phyloP scores from a whole-genome alignment of 805 yeast genomes.

The Metschnikowia koreensis region DNA sequence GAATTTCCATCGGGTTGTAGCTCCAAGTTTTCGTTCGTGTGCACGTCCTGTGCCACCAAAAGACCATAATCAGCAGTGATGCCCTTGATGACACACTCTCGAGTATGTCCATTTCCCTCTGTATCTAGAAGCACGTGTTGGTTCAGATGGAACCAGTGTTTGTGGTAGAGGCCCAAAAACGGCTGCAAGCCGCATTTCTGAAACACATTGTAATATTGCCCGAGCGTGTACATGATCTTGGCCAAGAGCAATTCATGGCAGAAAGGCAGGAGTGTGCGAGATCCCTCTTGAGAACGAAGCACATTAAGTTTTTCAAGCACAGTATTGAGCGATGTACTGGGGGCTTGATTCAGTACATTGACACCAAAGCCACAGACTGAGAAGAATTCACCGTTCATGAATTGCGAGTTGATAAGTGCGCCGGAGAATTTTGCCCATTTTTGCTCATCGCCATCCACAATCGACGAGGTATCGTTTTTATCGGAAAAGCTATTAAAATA shows the following conservation, averaged over 20 bases:
- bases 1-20: constrained; percentile 98
- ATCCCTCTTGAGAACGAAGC: constrained; percentile 43
- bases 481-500: constrained; percentile 34
- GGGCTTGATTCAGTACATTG: constrained; percentile 80
- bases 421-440: constrained; percentile 81
- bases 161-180: constrained; percentile 69
- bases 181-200: constrained; percentile 62
- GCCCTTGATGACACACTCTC: constrained; percentile 67
- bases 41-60: constrained; percentile 68
- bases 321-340: constrained; percentile 83
- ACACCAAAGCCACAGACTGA: constrained; percentile 85
- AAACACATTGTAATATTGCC: constrained; percentile 59
- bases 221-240: constrained; percentile 60
- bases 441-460: constrained; percentile 55
- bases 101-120: constrained; percentile 45
- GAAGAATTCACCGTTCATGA: constrained; percentile 55
- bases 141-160: constrained; percentile 78
- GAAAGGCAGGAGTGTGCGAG: constrained; percentile 43
- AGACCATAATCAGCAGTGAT: constrained; percentile 84
- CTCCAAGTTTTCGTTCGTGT: constrained; percentile 58
- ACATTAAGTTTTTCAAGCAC: constrained; percentile 63
- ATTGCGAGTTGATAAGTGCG: constrained; percentile 75
- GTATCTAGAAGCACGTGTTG: constrained; percentile 59
- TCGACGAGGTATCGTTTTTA: constrained; percentile 31
- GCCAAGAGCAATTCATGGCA: constrained; percentile 61